Conservation (phyloP, 1,284 basidiomycete genomes). For the Erythrobasidium hasegawianum region DNA sequence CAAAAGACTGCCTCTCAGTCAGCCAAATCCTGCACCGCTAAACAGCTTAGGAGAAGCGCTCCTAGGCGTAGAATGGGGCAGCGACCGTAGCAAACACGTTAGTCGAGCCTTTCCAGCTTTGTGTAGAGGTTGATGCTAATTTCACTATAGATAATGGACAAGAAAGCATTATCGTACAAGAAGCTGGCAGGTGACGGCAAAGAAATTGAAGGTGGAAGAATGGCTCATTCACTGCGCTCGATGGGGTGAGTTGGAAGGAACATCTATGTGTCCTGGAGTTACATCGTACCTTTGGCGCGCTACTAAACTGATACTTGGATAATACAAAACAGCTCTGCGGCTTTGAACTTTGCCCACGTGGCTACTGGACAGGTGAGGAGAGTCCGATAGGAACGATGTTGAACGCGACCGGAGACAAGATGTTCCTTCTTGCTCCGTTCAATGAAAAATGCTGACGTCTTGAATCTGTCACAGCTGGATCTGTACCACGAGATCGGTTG, state of each 20-base stretch:
- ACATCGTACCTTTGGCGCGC: not conserved
- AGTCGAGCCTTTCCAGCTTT: slow-evolving; percentile 27
- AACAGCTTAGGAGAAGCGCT: slow-evolving; percentile 73
- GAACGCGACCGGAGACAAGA: no score
- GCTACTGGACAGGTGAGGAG: slow-evolving; percentile 61
- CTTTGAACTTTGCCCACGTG: slow-evolving; percentile 75
- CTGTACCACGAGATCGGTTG: slow-evolving; percentile 89
- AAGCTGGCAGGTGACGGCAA: slow-evolving; percentile 71
- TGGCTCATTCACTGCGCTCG: slow-evolving; percentile 80
- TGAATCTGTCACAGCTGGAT: slow-evolving; percentile 57
- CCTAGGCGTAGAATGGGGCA: slow-evolving; percentile 88
- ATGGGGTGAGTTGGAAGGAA: slow-evolving; percentile 73
- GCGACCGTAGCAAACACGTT: slow-evolving; percentile 62
- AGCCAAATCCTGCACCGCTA: slow-evolving; percentile 66
- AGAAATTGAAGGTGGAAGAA: slow-evolving; percentile 66
- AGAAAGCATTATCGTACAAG: slow-evolving; percentile 68
- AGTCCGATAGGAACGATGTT: no score
- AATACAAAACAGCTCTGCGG: slow-evolving; percentile 54
- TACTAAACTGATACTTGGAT: not conserved
- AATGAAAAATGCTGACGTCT: not conserved
- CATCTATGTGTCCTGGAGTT: no score
- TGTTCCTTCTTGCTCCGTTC: no score
- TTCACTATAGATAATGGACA: slow-evolving; percentile 52
- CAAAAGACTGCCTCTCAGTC: slow-evolving; percentile 58
- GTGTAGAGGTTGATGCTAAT: not conserved